Conservation (phyloP, 257 asterid species). For the Solanum corneliomulleri region DNA sequence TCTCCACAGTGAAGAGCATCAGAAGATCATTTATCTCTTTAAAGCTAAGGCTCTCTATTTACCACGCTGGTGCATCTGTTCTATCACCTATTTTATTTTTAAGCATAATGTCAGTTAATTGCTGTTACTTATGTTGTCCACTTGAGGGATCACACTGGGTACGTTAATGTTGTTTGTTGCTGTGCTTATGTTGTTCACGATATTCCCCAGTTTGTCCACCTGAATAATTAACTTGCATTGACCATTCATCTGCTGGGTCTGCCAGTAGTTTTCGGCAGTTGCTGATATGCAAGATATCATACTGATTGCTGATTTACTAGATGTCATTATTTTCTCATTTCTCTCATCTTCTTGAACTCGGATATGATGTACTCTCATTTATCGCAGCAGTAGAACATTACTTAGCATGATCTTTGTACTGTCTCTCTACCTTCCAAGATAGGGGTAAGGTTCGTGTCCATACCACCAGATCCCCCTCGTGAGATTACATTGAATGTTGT, state of each 20-base stretch:
- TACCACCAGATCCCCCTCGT: background rate
- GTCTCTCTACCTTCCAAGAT: background rate
- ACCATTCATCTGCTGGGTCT: background rate
- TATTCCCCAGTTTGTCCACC: background rate
- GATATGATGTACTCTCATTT: background rate
- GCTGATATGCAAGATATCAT: background rate
- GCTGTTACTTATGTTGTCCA: background rate
- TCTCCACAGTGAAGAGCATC: background rate
- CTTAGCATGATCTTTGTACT: background rate
- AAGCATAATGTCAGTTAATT: background rate
- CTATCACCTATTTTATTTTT: background rate
- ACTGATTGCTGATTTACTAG: background rate
- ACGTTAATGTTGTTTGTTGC: background rate
- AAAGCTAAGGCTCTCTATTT: background rate
- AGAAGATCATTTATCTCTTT: background rate
- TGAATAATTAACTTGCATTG: background rate
- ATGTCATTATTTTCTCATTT: background rate
- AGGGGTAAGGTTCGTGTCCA: background rate
- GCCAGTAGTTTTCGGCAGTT: background rate
- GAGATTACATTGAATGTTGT: background rate
- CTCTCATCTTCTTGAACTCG: background rate
- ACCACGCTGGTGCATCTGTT: background rate
- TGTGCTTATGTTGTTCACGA: background rate
- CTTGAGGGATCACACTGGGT: background rate
- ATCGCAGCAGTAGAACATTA: background rate